Evolutionary conservation across 1,284 basidiomycete species (phyloP), one percentile per base, ranked within the genome.

Genomic region (Schizopora paradoxa): DNA sequence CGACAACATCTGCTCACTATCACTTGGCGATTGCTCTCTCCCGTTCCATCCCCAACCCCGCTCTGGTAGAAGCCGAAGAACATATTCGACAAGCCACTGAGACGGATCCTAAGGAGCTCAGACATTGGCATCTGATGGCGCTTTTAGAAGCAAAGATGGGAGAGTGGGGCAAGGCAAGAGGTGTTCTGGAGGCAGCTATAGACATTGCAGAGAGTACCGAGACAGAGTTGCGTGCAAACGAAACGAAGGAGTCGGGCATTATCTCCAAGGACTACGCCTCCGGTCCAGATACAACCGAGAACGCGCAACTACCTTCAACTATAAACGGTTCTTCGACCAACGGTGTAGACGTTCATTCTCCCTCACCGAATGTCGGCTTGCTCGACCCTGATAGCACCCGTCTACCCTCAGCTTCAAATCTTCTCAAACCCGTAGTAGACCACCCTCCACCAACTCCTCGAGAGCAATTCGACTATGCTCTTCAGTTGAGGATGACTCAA

Each of bases 121-220:
- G 89, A 32, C 82, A 87, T 46, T 98, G 94, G 95, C 95, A 98
- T 64, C 73, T 98, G 13, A 74, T 98, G 0, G 90, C 88, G 0
- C 69, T 99, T 4, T 64, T 97, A 11, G 71, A 94, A 7, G 83
- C 85, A 0, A 85, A 88, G 4, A 71, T 74, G 26, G 90, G 87
- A 50, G 84, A 94, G 58, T 93, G 89, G 88, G 66, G 69, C 26
- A 85, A 82, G 5, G 93, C 94, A 0, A 70, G 72, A 34, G 80
- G 82, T 45, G 80, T 95, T 2, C 66, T 94, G 37, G 90, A 93
- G 45, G 72, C 80, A 2, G 87, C 80, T 13, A 67, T 79, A 1
- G 69, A 65, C 6, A 66, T 82, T 11, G 71, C 67, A 47, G 77
- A 70, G 18, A 64, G 61, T 2, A 69, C 74, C 25, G 61, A 64